Conservation (phyloP, 2,329 filamentous ascomycete genomes). For the Eurotiales sp. region DNA sequence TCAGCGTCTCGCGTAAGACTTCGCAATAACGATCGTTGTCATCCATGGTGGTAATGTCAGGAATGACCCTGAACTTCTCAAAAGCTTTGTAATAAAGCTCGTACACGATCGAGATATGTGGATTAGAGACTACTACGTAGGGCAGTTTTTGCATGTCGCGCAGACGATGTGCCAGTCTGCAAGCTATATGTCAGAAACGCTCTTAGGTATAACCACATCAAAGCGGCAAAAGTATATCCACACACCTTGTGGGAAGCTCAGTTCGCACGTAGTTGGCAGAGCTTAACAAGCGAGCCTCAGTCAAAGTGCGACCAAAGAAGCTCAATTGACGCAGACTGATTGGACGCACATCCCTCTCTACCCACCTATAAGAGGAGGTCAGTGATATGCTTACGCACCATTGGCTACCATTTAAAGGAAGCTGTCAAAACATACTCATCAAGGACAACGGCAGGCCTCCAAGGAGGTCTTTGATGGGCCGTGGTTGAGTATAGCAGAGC, state of each 20-base stretch:
- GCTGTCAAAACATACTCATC: slow-evolving; percentile 50
- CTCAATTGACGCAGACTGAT: slow-evolving; percentile 95
- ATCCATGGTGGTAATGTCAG: slow-evolving; percentile 77
- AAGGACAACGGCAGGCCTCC: slow-evolving; percentile 56
- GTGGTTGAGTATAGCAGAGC: slow-evolving; percentile 26
- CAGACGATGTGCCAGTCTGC: slow-evolving; percentile 82
- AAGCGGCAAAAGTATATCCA: not conserved
- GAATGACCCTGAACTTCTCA: slow-evolving; percentile 78
- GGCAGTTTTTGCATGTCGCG: slow-evolving; percentile 96
- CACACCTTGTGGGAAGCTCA: slow-evolving; percentile 79
- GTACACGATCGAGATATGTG: slow-evolving; percentile 90
- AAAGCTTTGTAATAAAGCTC: slow-evolving; percentile 97
- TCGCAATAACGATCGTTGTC: slow-evolving; percentile 89
- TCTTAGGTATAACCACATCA: not conserved
- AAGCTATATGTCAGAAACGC: slow-evolving; percentile 6
- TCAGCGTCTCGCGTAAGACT: slow-evolving; percentile 71
- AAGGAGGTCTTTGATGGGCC: slow-evolving; percentile 46
- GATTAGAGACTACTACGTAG: slow-evolving; percentile 93
- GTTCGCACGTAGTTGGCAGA: slow-evolving; percentile 97
- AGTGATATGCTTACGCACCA: slow-evolving; percentile 16
- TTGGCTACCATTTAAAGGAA: not conserved
- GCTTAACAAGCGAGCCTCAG: slow-evolving; percentile 81
- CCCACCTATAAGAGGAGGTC: slow-evolving; percentile 82
- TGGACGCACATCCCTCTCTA: slow-evolving; percentile 85
- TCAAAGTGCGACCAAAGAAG: slow-evolving; percentile 92